A percentile compares a stretch with the other conserved stretches of the same genome.
Evolutionary conservation across 768 basidiomycete species (phyloP).

Genomic region (Amanita molliuscula): DNA sequence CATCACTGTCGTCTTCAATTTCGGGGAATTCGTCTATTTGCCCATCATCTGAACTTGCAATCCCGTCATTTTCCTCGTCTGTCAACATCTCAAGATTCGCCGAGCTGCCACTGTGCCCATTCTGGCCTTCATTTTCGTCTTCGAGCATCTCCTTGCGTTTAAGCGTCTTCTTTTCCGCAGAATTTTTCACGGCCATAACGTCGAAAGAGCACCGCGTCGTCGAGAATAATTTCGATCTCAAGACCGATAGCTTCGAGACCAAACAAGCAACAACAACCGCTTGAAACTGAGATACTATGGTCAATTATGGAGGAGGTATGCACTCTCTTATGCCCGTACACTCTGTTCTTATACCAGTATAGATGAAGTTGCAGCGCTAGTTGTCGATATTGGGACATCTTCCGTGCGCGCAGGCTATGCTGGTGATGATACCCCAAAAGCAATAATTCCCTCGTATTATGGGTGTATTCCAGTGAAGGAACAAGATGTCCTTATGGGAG

Average conservation of each 20-base stretch:
- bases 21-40: conserved; percentile 69
- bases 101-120: conserved; percentile 2
- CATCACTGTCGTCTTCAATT: conserved; percentile 47
- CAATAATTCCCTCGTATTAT: conserved; percentile 82
- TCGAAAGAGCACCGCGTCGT: neutral
- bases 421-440: conserved; percentile 92
- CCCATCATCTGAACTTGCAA: conserved; percentile 41
- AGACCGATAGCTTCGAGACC: conserved; percentile 14
- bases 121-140: conserved; percentile 24
- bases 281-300: conserved; percentile 36
- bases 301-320: conserved; percentile 82
- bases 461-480: conserved; percentile 53
- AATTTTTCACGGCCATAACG: conserved; percentile 22
- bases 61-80: conserved; percentile 51
- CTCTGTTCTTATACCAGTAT: conserved; percentile 5
- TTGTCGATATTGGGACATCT: conserved; percentile 88
- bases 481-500: conserved; percentile 45
- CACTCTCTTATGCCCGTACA: conserved; percentile 2
- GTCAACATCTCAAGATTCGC: conserved; percentile 57
- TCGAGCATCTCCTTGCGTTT: neutral
- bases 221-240: neutral
- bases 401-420: conserved; percentile 93
- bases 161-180: conserved; percentile 14
- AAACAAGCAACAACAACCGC: conserved; percentile 19
- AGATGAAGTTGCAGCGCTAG: conserved; percentile 98